Evolutionary conservation across 2,329 filamentous ascomycete species (phyloP).

Genomic region (Rhexocercosporidium sp.): DNA sequence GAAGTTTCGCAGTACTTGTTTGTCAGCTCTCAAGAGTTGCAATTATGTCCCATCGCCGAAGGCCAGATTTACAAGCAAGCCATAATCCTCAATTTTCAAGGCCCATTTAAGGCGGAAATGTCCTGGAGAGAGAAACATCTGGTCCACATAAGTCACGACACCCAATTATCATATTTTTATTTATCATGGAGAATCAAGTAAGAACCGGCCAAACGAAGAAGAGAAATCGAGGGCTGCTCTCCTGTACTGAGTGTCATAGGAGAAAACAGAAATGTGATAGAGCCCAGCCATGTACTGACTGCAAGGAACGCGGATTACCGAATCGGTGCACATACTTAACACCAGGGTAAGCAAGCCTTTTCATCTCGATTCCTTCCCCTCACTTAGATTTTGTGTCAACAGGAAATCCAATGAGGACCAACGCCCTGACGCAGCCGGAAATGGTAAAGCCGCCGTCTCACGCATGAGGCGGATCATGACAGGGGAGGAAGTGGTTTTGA

Average conservation of each 20-base stretch:
- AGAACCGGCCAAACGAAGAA: constrained; percentile 16
- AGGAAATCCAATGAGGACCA: constrained; percentile 14
- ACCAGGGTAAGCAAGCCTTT: constrained; percentile 27
- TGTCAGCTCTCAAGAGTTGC: constrained; percentile 11
- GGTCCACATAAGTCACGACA: background rate
- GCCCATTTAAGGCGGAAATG: background rate
- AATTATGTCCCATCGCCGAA: constrained; percentile 9
- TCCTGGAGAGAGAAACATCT: background rate
- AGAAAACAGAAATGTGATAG: constrained; percentile 36
- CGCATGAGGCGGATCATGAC: constrained; percentile 25
- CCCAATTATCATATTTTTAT: background rate
- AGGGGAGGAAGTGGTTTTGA: constrained; percentile 27
- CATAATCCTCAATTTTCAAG: background rate
- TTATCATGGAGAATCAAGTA: constrained; percentile 1
- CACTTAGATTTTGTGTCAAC: constrained; percentile 1
- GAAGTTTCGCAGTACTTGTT: background rate
- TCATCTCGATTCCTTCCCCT: background rate
- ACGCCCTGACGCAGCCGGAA: background rate
- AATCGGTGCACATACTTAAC: constrained; percentile 30
- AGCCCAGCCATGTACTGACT: constrained; percentile 30
- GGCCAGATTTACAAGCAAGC: constrained; percentile 6
- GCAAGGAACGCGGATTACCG: constrained; percentile 25
- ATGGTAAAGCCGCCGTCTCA: constrained; percentile 12
- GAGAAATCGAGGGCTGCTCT: constrained; percentile 27
- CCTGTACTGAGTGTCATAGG: constrained; percentile 34